Evolutionary conservation across 805 yeast genomes (phyloP).

Genomic region (Teunomyces funiuensis): DNA sequence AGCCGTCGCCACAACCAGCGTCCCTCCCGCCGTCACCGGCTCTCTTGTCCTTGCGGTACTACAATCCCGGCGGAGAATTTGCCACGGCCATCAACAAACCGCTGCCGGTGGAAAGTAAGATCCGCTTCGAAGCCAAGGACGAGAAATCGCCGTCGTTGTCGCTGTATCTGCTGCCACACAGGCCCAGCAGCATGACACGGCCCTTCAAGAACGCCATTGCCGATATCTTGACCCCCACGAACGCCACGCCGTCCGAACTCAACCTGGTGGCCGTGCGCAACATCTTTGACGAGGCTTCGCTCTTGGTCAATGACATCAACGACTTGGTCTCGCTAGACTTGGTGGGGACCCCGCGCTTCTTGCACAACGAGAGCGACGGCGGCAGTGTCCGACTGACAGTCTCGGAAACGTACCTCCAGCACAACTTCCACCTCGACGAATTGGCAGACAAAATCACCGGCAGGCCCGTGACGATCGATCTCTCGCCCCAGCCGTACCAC

Average conservation of each 20-base stretch:
- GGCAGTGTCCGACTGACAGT: constrained; percentile 7
- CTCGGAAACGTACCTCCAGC: constrained; percentile 18
- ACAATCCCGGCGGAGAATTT: background rate
- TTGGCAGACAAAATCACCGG: constrained; percentile 12
- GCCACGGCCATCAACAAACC: background rate
- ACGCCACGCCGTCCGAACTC: constrained; percentile 4
- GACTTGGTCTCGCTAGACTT: constrained; percentile 19
- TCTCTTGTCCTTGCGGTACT: background rate
- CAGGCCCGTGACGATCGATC: background rate
- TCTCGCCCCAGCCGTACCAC: constrained; percentile 3
- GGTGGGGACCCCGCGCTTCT: background rate
- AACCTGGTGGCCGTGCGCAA: constrained; percentile 15
- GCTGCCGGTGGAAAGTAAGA: background rate
- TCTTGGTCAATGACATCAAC: constrained; percentile 34
- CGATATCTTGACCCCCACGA: constrained; percentile 11
- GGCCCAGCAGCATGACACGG: no score
- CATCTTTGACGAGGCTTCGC: constrained; percentile 34
- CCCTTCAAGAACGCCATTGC: constrained; percentile 13
- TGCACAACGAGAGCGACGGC: constrained; percentile 1
- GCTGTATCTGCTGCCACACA: no score
- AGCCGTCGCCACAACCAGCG: background rate
- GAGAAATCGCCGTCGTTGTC: background rate
- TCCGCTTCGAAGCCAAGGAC: background rate
- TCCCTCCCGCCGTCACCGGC: no score
- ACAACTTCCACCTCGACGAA: constrained; percentile 21